Evolutionary conservation across 1,284 basidiomycete species (phyloP), one percentile per base, ranked within the genome.

Genomic region (Ganoderma sinense): DNA sequence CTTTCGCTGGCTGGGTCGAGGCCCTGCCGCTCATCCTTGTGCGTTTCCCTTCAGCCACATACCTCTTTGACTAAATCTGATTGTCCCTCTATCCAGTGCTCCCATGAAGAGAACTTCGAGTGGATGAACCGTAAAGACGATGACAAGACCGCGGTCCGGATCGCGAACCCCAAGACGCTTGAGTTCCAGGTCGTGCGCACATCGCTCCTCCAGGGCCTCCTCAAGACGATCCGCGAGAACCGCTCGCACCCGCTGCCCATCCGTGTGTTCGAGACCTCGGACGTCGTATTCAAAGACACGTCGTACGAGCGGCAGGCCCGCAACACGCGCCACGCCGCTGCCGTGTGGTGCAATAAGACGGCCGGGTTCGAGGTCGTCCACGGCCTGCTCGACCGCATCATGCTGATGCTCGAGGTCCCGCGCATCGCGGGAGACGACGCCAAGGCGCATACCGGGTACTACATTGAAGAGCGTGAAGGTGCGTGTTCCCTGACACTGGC

Each of bases 141-240:
- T 71, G 91, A 92, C 39, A 89, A 88, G 61, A 87, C 88, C 43
- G 97, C 94, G 11, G 91, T 99, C 74, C 93, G 94, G 69, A 94
- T 99, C 72, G 96, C 94, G 69, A 99, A 99, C 82, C 97, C 97
- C 1, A 98, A 98, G 83, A 97, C 97, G 51, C 88, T 96, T 73
- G 98, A 99, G 82, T 99, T 98, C 84, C 97, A 99, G 83, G 94
- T 99, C 71, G 97, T 99, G 64, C 92, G 98, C 71, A 99, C 98
- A 0, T 96, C 97, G 20, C 89, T 99, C 63, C 84, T 99, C 10
- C 97, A 97, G 16, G 97, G 97, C 64, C 89, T 99, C 43, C 90
- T 99, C 77, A 99, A 99, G 85, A 98, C 97, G 39, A 87, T 98
- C 55, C 92, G 98, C 70, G 97, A 99, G 84, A 99, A 99, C 85